These are phyloP conservation scores for Phytophthora pisi DNA, from an alignment of 352 stramenopile genomes.

Conservation along the genomic window DNA sequence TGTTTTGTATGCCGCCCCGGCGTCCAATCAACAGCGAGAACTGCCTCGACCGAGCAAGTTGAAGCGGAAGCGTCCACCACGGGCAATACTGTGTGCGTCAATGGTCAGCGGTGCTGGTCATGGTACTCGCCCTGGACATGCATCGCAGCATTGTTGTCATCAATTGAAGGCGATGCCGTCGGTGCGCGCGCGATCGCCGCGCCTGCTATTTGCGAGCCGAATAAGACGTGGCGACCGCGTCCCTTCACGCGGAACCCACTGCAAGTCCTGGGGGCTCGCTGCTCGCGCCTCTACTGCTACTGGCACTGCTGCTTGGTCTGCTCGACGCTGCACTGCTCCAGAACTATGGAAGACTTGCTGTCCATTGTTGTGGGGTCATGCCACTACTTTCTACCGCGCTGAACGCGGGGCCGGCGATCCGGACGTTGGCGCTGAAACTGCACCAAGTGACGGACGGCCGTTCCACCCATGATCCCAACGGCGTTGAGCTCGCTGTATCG, in stretches of 20 bases:
- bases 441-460: conserved; percentile 17
- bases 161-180: background rate
- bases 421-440: conserved; percentile 31
- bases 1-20: background rate
- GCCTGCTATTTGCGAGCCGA: background rate
- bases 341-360: conserved; percentile 23
- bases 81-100: too few relatives aligned
- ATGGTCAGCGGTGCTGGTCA: background rate
- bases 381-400: conserved; percentile 5
- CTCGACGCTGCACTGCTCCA: background rate
- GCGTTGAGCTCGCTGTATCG: background rate
- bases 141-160: background rate
- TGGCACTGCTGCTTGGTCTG: background rate
- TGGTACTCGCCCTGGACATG: background rate
- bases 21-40: background rate
- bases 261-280: too few relatives aligned
- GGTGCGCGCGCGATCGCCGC: background rate
- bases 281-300: background rate
- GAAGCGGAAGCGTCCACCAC: too few relatives aligned
- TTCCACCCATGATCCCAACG: conserved; percentile 13
- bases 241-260: background rate
- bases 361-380: conserved; percentile 4
- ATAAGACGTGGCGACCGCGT: background rate
- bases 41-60: background rate
- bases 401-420: conserved; percentile 5